Percentiles rank a stretch among this genome's conserved stretches.
These are phyloP conservation scores for Tuber umbilicatum DNA, from an alignment of 495 filamentous ascomycete genomes.

Conservation along the genomic window DNA sequence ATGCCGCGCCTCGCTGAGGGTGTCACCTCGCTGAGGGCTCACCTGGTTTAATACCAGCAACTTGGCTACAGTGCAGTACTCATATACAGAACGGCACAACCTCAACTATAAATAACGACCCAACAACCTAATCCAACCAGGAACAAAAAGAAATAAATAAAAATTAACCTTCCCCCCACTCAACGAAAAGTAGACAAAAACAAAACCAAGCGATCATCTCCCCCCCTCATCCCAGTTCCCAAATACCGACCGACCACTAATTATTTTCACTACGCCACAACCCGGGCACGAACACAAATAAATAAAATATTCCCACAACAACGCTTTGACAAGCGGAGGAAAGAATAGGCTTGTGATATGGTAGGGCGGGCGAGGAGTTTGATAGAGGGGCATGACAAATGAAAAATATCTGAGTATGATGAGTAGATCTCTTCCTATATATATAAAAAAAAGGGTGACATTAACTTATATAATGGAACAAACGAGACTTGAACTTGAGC, in stretches of 20 bases:
- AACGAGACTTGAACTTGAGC: background rate
- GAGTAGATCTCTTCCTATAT: background rate
- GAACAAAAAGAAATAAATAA: constrained; percentile 12
- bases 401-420: background rate
- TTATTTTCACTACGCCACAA: constrained; percentile 1
- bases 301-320: background rate
- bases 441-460: background rate
- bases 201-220: background rate
- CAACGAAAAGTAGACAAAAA: constrained; percentile 6
- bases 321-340: background rate
- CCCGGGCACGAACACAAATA: too few species aligned
- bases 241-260: constrained; percentile 1
- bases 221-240: background rate
- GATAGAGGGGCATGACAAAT: background rate
- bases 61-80: background rate
- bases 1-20: too few species aligned
- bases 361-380: background rate
- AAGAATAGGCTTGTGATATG: background rate
- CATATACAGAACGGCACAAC: constrained; percentile 13
- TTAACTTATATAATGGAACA: background rate
- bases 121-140: constrained; percentile 15
- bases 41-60: too few species aligned
- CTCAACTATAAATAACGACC: constrained; percentile 19
- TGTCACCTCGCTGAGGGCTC: too few species aligned
- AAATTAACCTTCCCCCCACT: background rate